These are phyloP conservation scores for Delonix regia DNA, from an alignment of 306 rosid species.

Conservation along the genomic window DNA sequence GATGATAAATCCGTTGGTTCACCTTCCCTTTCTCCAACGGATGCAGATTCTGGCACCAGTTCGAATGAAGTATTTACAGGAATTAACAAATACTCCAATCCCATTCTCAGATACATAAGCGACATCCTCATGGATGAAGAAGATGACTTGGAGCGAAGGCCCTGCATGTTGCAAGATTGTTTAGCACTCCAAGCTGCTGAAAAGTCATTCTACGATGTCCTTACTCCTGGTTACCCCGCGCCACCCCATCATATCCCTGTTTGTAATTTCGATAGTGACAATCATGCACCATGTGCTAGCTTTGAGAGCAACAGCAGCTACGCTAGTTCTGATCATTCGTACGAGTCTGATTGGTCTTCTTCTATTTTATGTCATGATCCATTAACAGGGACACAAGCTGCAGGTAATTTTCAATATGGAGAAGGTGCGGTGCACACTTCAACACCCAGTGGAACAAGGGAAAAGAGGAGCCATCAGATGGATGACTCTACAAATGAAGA, in stretches of 20 bases:
- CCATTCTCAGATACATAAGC: constrained; percentile 61
- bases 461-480: constrained; percentile 41
- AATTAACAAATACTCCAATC: constrained; percentile 44
- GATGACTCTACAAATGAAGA: constrained; percentile 35
- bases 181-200: constrained; percentile 85
- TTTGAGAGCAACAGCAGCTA: constrained; percentile 41
- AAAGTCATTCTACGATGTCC: constrained; percentile 75
- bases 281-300: constrained; percentile 24
- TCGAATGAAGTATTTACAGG: constrained; percentile 48
- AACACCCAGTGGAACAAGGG: constrained; percentile 25
- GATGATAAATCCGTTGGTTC: constrained; percentile 18
- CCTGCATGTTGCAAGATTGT: constrained; percentile 82
- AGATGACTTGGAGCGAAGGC: constrained; percentile 60
- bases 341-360: constrained; percentile 29
- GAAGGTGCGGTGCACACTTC: not conserved
- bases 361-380: constrained; percentile 23
- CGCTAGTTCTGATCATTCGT: constrained; percentile 32
- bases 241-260: not conserved
- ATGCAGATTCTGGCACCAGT: constrained; percentile 37
- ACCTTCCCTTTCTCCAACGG: constrained; percentile 17
- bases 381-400: constrained; percentile 25
- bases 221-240: constrained; percentile 36
- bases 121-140: constrained; percentile 88
- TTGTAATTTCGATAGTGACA: not conserved
- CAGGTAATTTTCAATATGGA: not conserved